Evolutionary conservation across 202 grass and related monocot genomes (phyloP).

Genomic region (Digitaria exilis): DNA sequence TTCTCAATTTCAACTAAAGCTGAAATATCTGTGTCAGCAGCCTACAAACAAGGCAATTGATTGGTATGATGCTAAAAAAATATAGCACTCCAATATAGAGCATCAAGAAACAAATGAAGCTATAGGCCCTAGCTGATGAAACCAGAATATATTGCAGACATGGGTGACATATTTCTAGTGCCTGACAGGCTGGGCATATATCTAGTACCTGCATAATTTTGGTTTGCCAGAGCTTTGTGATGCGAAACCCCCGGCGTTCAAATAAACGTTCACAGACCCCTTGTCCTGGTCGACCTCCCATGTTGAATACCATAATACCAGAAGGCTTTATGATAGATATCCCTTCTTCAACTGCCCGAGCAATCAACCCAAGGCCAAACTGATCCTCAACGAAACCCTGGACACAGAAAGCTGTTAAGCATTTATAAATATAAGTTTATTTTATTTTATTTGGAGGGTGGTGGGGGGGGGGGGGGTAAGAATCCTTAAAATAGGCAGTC

Average conservation of each 20-base stretch:
- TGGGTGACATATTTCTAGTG: constrained; percentile 14
- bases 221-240: constrained; percentile 98
- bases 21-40: constrained; percentile 96
- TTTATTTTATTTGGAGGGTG: too few species aligned
- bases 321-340: constrained; percentile 96
- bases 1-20: constrained; percentile 99
- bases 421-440: constrained; percentile 28
- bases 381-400: constrained; percentile 98
- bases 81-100: not conserved
- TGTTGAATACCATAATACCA: constrained; percentile 95
- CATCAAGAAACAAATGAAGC: constrained; percentile 5
- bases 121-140: constrained; percentile 17
- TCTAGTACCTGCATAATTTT: constrained; percentile 97
- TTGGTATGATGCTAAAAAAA: constrained; percentile 19
- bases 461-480: not conserved
- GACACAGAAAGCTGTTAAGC: constrained; percentile 32
- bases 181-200: not conserved
- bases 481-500: not conserved
- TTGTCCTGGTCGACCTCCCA: constrained; percentile 97
- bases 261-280: constrained; percentile 89
- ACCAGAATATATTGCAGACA: not conserved
- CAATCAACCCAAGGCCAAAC: constrained; percentile 98
- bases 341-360: constrained; percentile 96
- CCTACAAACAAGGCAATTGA: constrained; percentile 58
- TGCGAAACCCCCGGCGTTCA: constrained; percentile 82